Evolutionary conservation across 208 protist species (phyloP), one percentile per base, ranked within the genome.

Genomic region (Leishmania braziliensis): DNA sequence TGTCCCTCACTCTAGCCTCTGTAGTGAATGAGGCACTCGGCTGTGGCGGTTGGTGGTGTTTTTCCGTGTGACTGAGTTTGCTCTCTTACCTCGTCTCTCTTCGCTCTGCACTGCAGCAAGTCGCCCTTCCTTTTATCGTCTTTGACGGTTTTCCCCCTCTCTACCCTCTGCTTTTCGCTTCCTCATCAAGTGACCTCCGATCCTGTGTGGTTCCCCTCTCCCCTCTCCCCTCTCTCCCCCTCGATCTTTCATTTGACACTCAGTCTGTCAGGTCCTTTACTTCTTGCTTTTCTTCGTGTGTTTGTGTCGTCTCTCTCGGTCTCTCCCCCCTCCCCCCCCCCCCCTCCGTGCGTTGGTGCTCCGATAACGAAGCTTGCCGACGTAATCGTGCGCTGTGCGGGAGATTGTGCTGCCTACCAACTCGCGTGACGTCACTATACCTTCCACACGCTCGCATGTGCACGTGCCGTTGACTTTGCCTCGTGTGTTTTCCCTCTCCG

Each of bases 141-240:
- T 46, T 63, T 46, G 8, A 23, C 6, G 18, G 5, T 56, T 58
- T 10, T 1, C 51, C 71, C 50, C 48, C 29, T 39, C 71, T 58
- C 71, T 58, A 56, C 68, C 26, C 66, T 71, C 66, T 74, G 16
- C n/a, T 68, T n/a, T 36, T 36, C 62, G 9, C 62, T 33, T 23
- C 26, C n/a, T 0, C 62, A 36, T 68, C 62, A 36, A 23, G 10
- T 43, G 10, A 16, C 26, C 23, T 71, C n/a, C 26, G n/a, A 71
- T 12, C 39, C 36, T 29, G 66, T 71, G 66, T 71, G 23, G 66
- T 23, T 74, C 12, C 48, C 69, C 8, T 43, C 26, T 33, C 12
- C 48, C 69, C 8, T 43, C 26, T 33, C 71, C 10, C 69, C 48
- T 74, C 69, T 29, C 36, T 74, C 69, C 69, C 66, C 69, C 69